Evolutionary conservation across 2,329 filamentous ascomycete genomes (phyloP).

Genomic region (Ophiostoma quercus): DNA sequence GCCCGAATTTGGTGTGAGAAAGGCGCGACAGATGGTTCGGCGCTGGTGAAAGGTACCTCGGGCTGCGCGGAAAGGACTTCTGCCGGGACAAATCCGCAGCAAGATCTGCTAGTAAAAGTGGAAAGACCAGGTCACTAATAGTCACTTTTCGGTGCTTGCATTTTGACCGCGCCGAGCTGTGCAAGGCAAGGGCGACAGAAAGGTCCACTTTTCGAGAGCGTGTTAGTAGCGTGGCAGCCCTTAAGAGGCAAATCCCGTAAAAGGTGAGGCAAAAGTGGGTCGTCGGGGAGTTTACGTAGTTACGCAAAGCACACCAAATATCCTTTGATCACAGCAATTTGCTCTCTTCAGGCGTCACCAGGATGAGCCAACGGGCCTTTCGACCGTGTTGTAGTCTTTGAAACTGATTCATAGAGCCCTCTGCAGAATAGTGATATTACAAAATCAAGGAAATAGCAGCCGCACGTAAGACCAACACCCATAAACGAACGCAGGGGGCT

Average conservation of each 20-base stretch:
- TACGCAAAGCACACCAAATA: background rate
- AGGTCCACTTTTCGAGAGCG: background rate
- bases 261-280: background rate
- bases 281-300: background rate
- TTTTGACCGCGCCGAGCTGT: constrained; percentile 1
- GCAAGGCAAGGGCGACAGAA: background rate
- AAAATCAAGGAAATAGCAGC: background rate
- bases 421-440: background rate
- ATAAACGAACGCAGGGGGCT: background rate
- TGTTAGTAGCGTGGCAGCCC: background rate
- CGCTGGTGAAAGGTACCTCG: background rate
- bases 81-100: background rate
- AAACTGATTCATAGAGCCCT: background rate
- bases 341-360: background rate
- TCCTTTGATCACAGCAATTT: background rate
- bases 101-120: background rate
- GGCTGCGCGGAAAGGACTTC: background rate
- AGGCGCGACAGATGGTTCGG: background rate
- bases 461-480: background rate
- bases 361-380: background rate
- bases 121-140: background rate
- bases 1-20: background rate
- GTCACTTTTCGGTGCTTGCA: constrained; percentile 6
- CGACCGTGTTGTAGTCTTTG: background rate
- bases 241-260: background rate